phyloP scores from a whole-genome alignment of 169 alveolate genomes.

The Plasmodium vivax region DNA sequence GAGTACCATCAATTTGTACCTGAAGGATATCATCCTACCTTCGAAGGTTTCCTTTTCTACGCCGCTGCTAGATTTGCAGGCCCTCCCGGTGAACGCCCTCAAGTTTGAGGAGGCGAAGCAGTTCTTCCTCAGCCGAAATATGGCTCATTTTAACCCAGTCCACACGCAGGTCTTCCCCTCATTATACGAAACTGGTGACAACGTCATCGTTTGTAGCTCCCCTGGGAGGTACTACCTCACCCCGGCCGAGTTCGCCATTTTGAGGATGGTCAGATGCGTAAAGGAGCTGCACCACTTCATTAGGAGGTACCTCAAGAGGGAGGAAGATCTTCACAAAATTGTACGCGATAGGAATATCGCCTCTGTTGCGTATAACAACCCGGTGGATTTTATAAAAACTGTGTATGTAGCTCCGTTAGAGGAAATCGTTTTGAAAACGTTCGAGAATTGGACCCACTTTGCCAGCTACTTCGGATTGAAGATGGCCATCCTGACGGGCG shows the following conservation, averaged over 20 bases:
- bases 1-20: slow-evolving; percentile 78
- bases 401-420: slow-evolving; percentile 74
- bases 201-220: slow-evolving; percentile 81
- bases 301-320: slow-evolving; percentile 17
- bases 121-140: slow-evolving; percentile 76
- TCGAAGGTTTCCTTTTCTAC: slow-evolving; percentile 94
- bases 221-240: slow-evolving; percentile 31
- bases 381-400: slow-evolving; percentile 9
- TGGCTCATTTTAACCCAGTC: slow-evolving; percentile 75
- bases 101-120: slow-evolving; percentile 89
- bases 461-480: slow-evolving; percentile 2
- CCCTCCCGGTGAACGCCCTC: slow-evolving; percentile 92
- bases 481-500: slow-evolving; percentile 88
- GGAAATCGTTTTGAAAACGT: slow-evolving; percentile 32
- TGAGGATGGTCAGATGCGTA: slow-evolving; percentile 1
- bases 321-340: slow-evolving; percentile 13
- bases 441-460: slow-evolving; percentile 30
- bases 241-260: slow-evolving; percentile 36
- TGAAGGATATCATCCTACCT: slow-evolving; percentile 90
- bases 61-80: slow-evolving; percentile 95
- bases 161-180: slow-evolving; percentile 81
- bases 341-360: slow-evolving; percentile 29
- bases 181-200: slow-evolving; percentile 76
- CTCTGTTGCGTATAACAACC: slow-evolving; percentile 3
- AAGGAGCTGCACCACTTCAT: background rate